These are phyloP conservation scores for Lycium ferocissimum DNA, from an alignment of 257 asterid genomes.

Conservation along the genomic window DNA sequence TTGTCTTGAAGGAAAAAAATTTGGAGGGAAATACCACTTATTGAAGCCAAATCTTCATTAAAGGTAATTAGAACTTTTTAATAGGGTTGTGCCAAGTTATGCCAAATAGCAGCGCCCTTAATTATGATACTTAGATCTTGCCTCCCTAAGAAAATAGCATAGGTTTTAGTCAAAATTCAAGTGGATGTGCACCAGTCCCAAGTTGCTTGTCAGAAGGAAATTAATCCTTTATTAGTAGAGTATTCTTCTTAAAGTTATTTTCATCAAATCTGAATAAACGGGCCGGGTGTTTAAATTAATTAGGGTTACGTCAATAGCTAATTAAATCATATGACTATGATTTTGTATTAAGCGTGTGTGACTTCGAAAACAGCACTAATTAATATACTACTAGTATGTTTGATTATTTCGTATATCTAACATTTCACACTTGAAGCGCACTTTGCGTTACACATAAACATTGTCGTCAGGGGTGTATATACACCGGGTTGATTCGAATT, in stretches of 20 bases:
- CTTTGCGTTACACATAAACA: background rate
- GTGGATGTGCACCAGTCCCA: background rate
- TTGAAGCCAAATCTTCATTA: no score
- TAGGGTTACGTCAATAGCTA: background rate
- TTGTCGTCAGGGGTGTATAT: no score
- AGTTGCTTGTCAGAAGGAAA: background rate
- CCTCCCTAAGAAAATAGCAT: background rate
- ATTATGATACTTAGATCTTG: background rate
- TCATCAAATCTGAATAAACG: background rate
- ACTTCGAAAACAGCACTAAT: background rate
- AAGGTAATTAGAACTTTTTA: no score
- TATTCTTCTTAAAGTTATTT: background rate
- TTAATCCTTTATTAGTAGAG: background rate
- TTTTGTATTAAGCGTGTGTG: background rate
- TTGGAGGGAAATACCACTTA: no score
- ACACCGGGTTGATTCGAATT: no score
- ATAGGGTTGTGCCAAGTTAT: no score
- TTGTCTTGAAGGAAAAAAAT: no score
- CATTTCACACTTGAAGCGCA: background rate
- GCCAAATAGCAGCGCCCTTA: no score
- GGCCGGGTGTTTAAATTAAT: background rate
- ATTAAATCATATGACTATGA: background rate
- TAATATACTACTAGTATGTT: background rate
- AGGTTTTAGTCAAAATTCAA: background rate
- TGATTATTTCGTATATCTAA: background rate